phyloP scores from a whole-genome alignment of 768 basidiomycete genomes.

The Suillus hirtellus region DNA sequence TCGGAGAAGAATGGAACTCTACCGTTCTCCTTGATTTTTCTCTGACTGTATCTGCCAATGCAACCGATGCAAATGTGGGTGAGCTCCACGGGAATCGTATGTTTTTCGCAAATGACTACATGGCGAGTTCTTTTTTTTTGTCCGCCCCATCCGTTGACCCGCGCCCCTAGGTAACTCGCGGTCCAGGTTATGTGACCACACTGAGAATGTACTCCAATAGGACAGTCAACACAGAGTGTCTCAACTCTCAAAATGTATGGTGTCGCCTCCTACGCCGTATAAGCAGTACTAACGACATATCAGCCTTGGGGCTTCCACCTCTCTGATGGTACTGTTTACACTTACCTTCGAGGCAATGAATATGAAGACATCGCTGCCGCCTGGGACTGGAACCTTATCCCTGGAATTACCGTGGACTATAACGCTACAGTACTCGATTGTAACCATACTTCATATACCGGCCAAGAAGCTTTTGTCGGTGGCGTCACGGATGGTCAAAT shows the following conservation, averaged over 20 bases:
- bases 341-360: conserved; percentile 64
- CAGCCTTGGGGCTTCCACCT: conserved; percentile 70
- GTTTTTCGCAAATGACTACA: conserved; percentile 70
- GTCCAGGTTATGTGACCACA: conserved; percentile 56
- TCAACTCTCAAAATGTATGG: conserved; percentile 61
- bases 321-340: conserved; percentile 63
- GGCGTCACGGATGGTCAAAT: conserved; percentile 58
- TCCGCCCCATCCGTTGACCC: not conserved
- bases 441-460: conserved; percentile 40
- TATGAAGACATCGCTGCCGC: conserved; percentile 72
- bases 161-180: conserved; percentile 52
- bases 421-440: conserved; percentile 54
- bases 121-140: conserved; percentile 41
- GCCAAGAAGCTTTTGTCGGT: conserved; percentile 61
- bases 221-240: conserved; percentile 63
- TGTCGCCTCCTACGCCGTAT: not conserved
- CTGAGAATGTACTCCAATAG: conserved; percentile 63
- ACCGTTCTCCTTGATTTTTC: conserved; percentile 39
- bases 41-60: conserved; percentile 35
- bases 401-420: conserved; percentile 71
- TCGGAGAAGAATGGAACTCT: conserved; percentile 57
- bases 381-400: conserved; percentile 81
- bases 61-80: conserved; percentile 54
- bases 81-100: conserved; percentile 55
- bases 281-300: conserved; percentile 9